phyloP scores from a whole-genome alignment of 2,329 filamentous ascomycete species.

The Ilyonectria mors-panacis region DNA sequence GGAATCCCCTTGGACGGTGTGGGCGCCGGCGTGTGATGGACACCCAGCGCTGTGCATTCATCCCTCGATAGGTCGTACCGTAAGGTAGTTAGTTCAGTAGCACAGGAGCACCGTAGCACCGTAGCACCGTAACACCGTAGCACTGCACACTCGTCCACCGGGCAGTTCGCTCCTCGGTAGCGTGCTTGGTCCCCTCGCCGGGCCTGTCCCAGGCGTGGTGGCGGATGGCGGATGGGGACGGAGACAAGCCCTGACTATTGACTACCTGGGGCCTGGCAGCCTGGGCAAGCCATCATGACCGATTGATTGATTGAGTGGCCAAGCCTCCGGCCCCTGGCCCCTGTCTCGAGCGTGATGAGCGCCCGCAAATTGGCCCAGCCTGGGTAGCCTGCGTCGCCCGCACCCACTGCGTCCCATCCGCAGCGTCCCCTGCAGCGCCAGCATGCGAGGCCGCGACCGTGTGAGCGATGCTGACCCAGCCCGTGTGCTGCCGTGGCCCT shows the following conservation, averaged over 20 bases:
- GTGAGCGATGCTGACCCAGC: slow-evolving; percentile 17
- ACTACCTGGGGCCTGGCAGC: background rate
- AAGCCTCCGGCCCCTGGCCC: slow-evolving; percentile 21
- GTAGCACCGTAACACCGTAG: background rate
- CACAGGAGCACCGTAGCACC: background rate
- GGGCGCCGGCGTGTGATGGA: background rate
- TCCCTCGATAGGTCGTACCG: background rate
- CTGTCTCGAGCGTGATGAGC: slow-evolving; percentile 34
- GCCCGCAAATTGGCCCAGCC: slow-evolving; percentile 39
- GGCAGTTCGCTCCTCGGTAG: slow-evolving; percentile 3
- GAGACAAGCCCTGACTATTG: background rate
- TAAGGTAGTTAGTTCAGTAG: background rate
- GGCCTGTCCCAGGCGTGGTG: background rate
- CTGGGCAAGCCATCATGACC: slow-evolving; percentile 20
- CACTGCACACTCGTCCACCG: background rate
- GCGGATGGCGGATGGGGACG: background rate
- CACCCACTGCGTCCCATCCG: background rate
- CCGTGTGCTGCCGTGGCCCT: slow-evolving; percentile 9
- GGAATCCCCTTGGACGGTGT: background rate
- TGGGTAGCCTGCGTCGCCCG: background rate
- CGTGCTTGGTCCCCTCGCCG: background rate
- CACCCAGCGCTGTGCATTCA: background rate
- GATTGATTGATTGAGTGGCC: slow-evolving; percentile 27
- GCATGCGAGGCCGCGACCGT: slow-evolving; percentile 8
- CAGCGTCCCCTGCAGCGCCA: slow-evolving; percentile 34